Evolutionary conservation across 139 green algal species (phyloP).

Genomic region (Prasinococcaceae sp.): DNA sequence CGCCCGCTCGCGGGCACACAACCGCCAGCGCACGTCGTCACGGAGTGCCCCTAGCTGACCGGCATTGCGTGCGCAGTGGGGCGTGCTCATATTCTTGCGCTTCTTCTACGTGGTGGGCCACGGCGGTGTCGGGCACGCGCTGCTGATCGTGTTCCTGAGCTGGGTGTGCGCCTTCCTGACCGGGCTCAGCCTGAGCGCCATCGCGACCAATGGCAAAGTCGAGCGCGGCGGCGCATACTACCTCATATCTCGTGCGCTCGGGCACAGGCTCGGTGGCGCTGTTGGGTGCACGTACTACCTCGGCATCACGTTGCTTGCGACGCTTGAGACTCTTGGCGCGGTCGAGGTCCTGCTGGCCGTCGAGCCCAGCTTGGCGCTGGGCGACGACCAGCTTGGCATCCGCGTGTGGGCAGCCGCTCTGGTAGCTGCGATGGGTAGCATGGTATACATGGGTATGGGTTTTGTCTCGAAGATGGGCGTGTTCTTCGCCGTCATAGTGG

Average conservation of each 20-base stretch:
- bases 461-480: slow-evolving; percentile 9
- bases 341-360: slow-evolving; percentile 8
- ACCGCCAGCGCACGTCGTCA: no score
- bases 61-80: slow-evolving; percentile 3
- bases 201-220: slow-evolving; percentile 14
- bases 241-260: slow-evolving; percentile 15
- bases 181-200: background rate
- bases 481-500: slow-evolving; percentile 6
- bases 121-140: slow-evolving; percentile 7
- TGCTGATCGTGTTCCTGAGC: slow-evolving; percentile 8
- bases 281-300: slow-evolving; percentile 17
- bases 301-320: slow-evolving; percentile 4
- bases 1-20: no score
- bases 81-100: slow-evolving; percentile 21
- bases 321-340: slow-evolving; percentile 14
- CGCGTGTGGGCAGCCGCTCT: slow-evolving; percentile 1
- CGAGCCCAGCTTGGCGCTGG: background rate
- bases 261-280: slow-evolving; percentile 5
- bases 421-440: background rate
- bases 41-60: no score
- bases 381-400: background rate
- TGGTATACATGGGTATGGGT: slow-evolving; percentile 8
- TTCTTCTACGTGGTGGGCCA: slow-evolving; percentile 19
- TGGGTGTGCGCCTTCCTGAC: slow-evolving; percentile 8
- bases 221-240: slow-evolving; percentile 16